Base-by-base conservation (phyloP, 805 yeast genomes). In the Blastobotrys mokoenaii region DNA sequence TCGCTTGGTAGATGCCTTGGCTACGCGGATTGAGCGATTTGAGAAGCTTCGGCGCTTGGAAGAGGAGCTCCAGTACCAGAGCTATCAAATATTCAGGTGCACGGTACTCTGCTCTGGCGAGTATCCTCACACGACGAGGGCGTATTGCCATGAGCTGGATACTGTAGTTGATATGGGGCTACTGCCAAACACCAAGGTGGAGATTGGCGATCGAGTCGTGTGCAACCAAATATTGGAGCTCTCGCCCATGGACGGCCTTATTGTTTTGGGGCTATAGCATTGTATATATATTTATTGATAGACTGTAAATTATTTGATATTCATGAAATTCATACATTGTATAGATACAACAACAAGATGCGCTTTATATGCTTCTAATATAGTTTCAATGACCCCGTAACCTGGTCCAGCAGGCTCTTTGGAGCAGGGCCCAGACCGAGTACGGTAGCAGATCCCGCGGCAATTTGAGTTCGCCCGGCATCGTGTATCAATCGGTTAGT, bases 391-490 rank as follows among this genome's bases (percentile, higher is more conserved):
- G 73, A 80, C 12, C 85, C 82, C 1, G 97, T 89, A 45, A 90
- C 78, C 59, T 80, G 78, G 61, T 93, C 96, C 49, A 90, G 63
- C 0, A 82, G 79, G 0, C 72, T 54, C 40, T 59, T 85, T 17
- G 97, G 97, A 15, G 96, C 97, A 1, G 99, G 99, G 0, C 99
- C 99, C 22, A 93, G 62, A 1, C 97, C 98, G n/a, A 93, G 66
- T 1, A 93, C 97, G 0, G 98, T 93, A 2, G 95, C 94, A 48
- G 93, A 81, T 1, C 97, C 97, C 4, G 96, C 84, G n/a, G 86
- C 95, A 42, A 93, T 79, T 62, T 93, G 97, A 1, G 98, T 90
- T 56, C 97, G 75, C 2, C 98, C 98, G 20, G 98, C 98, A 66
- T 93, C 99, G 55, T 84, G 94, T 33, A 93, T 87, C 4, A 86